A percentile compares a stretch with the other conserved stretches of the same genome.
Evolutionary conservation across 768 basidiomycete species (phyloP).

Genomic region (Trametes maxima): DNA sequence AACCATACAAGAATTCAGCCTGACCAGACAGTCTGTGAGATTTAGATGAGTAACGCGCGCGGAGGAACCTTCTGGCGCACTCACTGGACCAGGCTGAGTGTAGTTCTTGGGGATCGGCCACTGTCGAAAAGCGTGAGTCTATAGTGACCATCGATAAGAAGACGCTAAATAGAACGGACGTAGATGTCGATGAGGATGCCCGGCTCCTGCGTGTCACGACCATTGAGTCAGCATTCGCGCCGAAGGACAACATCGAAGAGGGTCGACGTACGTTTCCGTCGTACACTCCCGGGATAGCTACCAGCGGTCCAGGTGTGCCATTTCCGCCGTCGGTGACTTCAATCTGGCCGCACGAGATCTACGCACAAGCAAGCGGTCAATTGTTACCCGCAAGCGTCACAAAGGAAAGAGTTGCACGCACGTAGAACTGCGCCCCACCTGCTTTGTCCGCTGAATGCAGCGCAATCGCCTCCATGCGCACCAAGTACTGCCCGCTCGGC

Average conservation of each 20-base stretch:
- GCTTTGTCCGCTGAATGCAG: slow-evolving; percentile 30
- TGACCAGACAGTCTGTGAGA: slow-evolving; percentile 4
- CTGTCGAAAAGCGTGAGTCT: not conserved
- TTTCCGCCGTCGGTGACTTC: slow-evolving; percentile 37
- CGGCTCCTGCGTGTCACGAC: slow-evolving; percentile 3
- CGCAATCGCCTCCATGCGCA: slow-evolving; percentile 37
- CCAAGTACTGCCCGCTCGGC: slow-evolving; percentile 38
- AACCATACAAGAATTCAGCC: not conserved
- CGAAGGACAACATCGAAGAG: not conserved
- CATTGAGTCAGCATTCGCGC: not conserved
- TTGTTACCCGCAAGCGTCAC: not conserved
- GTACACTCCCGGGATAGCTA: slow-evolving; percentile 39
- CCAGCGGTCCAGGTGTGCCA: slow-evolving; percentile 37
- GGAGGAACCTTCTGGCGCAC: not conserved
- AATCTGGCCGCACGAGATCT: slow-evolving; percentile 38
- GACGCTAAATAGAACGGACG: not conserved
- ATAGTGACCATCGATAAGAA: not conserved
- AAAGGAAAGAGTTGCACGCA: not conserved
- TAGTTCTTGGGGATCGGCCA: slow-evolving; percentile 19
- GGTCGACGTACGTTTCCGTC: slow-evolving; percentile 25
- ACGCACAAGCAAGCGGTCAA: not conserved
- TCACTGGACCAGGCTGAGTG: slow-evolving; percentile 9
- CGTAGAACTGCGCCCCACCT: slow-evolving; percentile 37
- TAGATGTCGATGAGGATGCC: slow-evolving; percentile 22
- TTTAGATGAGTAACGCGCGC: not conserved